phyloP scores from a whole-genome alignment of 768 basidiomycete genomes.

The Tylopilus sp. region DNA sequence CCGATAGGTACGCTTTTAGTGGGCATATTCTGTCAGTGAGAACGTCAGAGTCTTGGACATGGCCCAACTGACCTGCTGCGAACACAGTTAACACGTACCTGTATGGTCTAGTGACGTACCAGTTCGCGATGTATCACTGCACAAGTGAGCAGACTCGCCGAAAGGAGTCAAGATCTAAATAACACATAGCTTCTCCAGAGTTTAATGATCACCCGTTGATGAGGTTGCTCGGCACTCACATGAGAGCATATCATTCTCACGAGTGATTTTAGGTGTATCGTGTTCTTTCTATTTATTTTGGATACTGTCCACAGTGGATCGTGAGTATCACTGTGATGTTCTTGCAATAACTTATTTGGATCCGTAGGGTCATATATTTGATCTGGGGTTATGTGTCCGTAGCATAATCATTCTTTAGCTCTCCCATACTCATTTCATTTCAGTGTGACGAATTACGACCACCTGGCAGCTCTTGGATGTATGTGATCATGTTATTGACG shows the following conservation, averaged over 20 bases:
- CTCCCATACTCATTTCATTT: not conserved
- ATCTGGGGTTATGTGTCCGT: slow-evolving; percentile 17
- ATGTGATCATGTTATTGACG: too few species aligned
- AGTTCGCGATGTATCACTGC: slow-evolving; percentile 36
- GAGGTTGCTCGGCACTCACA: not conserved
- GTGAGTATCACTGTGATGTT: slow-evolving; percentile 6
- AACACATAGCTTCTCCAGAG: slow-evolving; percentile 1
- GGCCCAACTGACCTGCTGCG: too few species aligned
- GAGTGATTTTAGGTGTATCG: slow-evolving; percentile 8
- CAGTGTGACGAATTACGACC: slow-evolving; percentile 12
- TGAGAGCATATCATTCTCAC: not conserved
- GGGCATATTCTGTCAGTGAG: not conserved
- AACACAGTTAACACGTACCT: slow-evolving; percentile 22
- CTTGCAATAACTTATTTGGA: not conserved
- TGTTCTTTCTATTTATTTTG: slow-evolving; percentile 16
- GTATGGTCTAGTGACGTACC: slow-evolving; percentile 41
- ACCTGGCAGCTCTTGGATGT: slow-evolving; percentile 13
- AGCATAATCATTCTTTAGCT: too few species aligned
- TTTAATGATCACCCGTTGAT: slow-evolving; percentile 13
- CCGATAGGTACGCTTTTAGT: slow-evolving; percentile 9
- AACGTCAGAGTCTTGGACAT: not conserved
- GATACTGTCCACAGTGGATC: slow-evolving; percentile 18
- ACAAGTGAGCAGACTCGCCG: not conserved
- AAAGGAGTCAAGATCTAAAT: too few species aligned
- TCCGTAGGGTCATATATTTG: slow-evolving; percentile 14